Evolutionary conservation across 371 early-diverging fungal species (phyloP), one percentile per base, ranked within the genome.

Genomic region (Zychaea mexicana): DNA sequence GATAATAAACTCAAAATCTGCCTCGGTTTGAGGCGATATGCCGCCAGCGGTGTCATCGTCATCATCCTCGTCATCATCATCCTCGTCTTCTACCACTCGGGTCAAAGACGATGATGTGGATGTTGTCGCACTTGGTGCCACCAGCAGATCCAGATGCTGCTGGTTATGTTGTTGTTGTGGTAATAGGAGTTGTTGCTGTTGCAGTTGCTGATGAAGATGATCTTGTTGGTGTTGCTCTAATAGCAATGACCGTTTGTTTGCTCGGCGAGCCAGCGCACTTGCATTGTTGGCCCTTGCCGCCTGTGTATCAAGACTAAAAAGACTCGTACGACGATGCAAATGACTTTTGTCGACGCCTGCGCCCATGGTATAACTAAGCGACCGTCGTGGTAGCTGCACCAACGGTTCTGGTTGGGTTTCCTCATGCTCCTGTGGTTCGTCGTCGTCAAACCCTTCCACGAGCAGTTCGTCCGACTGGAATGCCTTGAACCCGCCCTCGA

Each of bases 1-100:
- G 30, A 87, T 82, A 7, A 78, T 71, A 69, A 86, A 84, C 24
- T 76, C 74, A 47, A 78, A 81, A 47, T 85, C 82, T 19, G 78
- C 47, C 59, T 76, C 77, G 9, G 82, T 74, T 27, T 70, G 61
- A 3, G 73, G 83, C 10, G 78, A 72, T 9, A 67, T 64, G 26
- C 63, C 68, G 8, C 56, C 68, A 22, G 72, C 64, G 30, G 71
- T 61, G 19, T 60, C 60, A 3, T 61, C 64, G 31, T 74, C 76
- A 27, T 79, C 74, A 28, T 78, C 78, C 46, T 79, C 78, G 22
- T 78, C 78, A 36, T 52, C 57, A 19, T 61, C 64, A 36, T 74
- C 76, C 27, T 79, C 74, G 26, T 78, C 78, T 52, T 79, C 78
- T 13, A 69, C 61, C 0, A 77, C 73, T 31, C 71, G 69, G 19